Base-by-base conservation (phyloP, 257 asterid genomes). In the Galeopsis tetrahit region DNA sequence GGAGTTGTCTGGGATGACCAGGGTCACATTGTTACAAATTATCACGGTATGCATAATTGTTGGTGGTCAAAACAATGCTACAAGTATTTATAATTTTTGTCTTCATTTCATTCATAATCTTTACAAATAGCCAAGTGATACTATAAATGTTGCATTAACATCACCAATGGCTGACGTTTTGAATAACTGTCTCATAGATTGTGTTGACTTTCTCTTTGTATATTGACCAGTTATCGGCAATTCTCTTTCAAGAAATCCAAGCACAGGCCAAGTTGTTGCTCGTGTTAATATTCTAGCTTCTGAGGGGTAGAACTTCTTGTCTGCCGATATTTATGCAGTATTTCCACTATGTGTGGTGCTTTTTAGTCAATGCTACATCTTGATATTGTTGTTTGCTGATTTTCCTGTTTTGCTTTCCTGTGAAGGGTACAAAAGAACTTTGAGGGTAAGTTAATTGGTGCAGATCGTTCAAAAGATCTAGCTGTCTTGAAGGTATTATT, bases 401-500 rank as follows among this genome's bases (percentile, higher is more conserved):
- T 76, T 69, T 28, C 14, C 44, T 39, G 14, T 48, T 9, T 40
- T 31, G 3, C 3, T 2, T 53, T 31, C 17, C 5, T 9, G 21
- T 79, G 83, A 82, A 94, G 99, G 83, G 85, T 89, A 76, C 97
- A 89, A 79, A 94, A 94, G 89, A 91, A 82, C 79, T 91, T 94
- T 66, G 99, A 94, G 82, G 99, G 97, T 52, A 88, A 70, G 79
- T 71, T 94, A 66, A 40, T 94, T 44, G 99, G 97, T 78, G 99
- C 97, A 64, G 97, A 94, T 83, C 99, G 99, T 71, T 61, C 90
- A n/a, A 94, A 94, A 85, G 99, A 94, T 86, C 97, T 94, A 77
- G 99, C 97, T 28, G 97, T 94, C 68, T 84, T 91, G 83, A 87
- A 94, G 97, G 99, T 94, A 74, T 69, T 28, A 51, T 28, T 33